Percentiles rank a stretch among this genome's conserved stretches.
phyloP scores from a whole-genome alignment of 768 basidiomycete species.

The Paxillus involutus region DNA sequence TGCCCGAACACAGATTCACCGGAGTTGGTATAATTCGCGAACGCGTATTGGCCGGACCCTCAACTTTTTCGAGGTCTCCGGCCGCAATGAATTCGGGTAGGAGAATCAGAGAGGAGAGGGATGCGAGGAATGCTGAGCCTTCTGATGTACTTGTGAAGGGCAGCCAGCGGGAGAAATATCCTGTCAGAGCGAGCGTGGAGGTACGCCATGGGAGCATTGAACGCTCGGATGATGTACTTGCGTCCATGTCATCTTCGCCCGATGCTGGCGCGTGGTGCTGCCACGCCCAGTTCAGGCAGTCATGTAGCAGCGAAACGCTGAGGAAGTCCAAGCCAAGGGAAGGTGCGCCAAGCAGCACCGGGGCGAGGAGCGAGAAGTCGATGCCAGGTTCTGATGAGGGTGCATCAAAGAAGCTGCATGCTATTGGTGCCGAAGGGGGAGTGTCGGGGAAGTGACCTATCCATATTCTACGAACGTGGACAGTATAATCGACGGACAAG shows the following conservation, averaged over 20 bases:
- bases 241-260: background rate
- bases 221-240: conserved; percentile 15
- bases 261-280: background rate
- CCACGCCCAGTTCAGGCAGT: conserved; percentile 23
- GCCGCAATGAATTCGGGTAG: conserved; percentile 7
- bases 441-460: conserved; percentile 30
- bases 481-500: conserved; percentile 32
- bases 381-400: conserved; percentile 6
- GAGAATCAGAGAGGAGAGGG: conserved; percentile 37
- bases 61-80: background rate
- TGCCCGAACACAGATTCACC: background rate
- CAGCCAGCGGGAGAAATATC: conserved; percentile 30
- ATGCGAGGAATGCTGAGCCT: conserved; percentile 34
- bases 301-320: conserved; percentile 36
- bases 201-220: conserved; percentile 21
- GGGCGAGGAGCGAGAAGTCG: conserved; percentile 17
- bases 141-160: conserved; percentile 28
- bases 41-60: background rate
- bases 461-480: conserved; percentile 36
- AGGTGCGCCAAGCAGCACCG: conserved; percentile 1
- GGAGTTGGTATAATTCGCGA: background rate
- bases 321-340: conserved; percentile 32
- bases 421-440: conserved; percentile 9
- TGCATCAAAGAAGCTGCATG: conserved; percentile 14
- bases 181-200: conserved; percentile 31